These are phyloP conservation scores for Aspergillus sp. DNA, from an alignment of 2,329 filamentous ascomycete species.

Conservation along the genomic window DNA sequence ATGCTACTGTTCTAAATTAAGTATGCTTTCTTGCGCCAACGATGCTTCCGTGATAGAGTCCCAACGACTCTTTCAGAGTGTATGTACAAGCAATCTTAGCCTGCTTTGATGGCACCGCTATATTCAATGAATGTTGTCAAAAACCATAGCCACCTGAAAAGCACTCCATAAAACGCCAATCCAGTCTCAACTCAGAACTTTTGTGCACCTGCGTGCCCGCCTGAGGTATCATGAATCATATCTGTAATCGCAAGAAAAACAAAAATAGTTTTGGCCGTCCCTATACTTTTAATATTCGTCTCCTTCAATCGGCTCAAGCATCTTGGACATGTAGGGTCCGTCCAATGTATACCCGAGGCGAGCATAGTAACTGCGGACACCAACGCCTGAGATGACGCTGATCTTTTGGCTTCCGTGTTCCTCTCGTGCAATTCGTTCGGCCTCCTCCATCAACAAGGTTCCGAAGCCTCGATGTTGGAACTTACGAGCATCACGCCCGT, in stretches of 20 bases:
- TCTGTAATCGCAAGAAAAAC: constrained; percentile 1
- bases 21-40: neutral
- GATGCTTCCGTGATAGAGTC: neutral
- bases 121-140: neutral
- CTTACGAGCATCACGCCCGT: constrained; percentile 90
- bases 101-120: neutral
- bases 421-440: constrained; percentile 88
- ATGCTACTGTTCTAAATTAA: neutral
- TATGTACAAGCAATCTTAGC: neutral
- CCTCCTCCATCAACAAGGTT: constrained; percentile 95
- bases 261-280: neutral
- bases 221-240: constrained; percentile 14
- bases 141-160: neutral
- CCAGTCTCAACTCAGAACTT: neutral
- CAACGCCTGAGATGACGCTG: constrained; percentile 96
- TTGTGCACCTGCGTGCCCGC: neutral
- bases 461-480: constrained; percentile 99
- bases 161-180: constrained; percentile 2
- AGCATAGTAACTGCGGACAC: constrained; percentile 90
- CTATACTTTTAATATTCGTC: constrained; percentile 27
- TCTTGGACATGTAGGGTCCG: constrained; percentile 72
- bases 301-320: constrained; percentile 43
- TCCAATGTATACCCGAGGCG: constrained; percentile 93
- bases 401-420: constrained; percentile 95
- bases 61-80: neutral